These are phyloP conservation scores for Termitomyces sp. DNA, from an alignment of 768 basidiomycete genomes.

Conservation along the genomic window DNA sequence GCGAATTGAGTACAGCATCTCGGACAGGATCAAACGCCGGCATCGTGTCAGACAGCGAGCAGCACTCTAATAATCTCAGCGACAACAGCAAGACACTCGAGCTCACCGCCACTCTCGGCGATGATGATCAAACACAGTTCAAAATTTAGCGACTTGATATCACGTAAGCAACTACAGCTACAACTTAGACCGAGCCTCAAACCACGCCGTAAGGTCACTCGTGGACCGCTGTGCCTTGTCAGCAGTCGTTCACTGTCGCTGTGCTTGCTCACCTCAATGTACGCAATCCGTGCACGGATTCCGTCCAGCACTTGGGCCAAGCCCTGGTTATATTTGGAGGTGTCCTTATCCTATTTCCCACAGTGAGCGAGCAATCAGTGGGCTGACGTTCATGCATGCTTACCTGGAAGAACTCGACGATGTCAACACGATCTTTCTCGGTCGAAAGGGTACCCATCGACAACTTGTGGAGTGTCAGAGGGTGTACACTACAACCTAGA, in stretches of 20 bases:
- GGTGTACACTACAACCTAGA: constrained; percentile 10
- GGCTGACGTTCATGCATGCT: constrained; percentile 8
- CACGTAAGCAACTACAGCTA: constrained; percentile 24
- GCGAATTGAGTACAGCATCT: constrained; percentile 82
- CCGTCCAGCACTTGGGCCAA: constrained; percentile 69
- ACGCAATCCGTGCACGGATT: constrained; percentile 56
- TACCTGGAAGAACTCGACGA: constrained; percentile 76
- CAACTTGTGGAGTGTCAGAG: constrained; percentile 27
- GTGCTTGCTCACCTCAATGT: constrained; percentile 50
- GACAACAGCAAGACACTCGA: constrained; percentile 14
- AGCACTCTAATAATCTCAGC: constrained; percentile 14
- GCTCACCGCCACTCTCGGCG: constrained; percentile 19
- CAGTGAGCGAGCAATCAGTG: constrained; percentile 19
- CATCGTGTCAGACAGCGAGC: constrained; percentile 35
- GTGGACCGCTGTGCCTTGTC: constrained; percentile 48
- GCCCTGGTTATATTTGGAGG: constrained; percentile 61
- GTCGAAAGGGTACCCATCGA: constrained; percentile 45
- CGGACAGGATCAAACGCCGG: constrained; percentile 84
- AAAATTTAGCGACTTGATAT: constrained; percentile 19
- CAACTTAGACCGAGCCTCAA: constrained; percentile 28
- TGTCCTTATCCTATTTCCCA: constrained; percentile 56
- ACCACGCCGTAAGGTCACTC: constrained; percentile 54
- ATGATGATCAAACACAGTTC: constrained; percentile 21
- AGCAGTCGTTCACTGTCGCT: neutral
- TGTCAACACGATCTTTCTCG: constrained; percentile 59